Base-by-base conservation (phyloP, 139 green algal genomes). In the Coccomyxa sp. region DNA sequence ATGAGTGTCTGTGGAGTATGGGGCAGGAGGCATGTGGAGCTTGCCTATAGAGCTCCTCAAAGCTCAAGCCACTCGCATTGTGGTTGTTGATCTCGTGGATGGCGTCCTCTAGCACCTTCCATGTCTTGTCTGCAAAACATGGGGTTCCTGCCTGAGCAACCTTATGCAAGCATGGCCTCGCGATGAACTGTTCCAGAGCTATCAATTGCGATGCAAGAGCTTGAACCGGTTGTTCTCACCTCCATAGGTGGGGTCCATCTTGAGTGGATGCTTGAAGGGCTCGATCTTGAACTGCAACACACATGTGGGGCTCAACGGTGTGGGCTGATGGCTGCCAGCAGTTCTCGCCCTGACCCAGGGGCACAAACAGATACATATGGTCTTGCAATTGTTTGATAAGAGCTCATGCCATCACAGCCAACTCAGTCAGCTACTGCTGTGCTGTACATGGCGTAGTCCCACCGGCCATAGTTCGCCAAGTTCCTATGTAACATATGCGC, bases 51-150 rank as follows among this genome's bases (percentile, higher is more conserved):
- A 99, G 92, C 91, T 99, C 95, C 82, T 99, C 97, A 83, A 98
- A 99, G 78, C 89, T 96, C 8, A 99, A 91, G 0, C 92, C 91
- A 68, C 87, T 95, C 18, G 95, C 93, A 75, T 99, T 99, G 76
- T 98, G 92, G 81, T 94, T 96, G 87, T 98, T 94, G 64, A 99
- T 99, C 76, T 99, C 92, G 6, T 91, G 84, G 58, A 99, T 99
- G 10, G 96, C 96, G 74, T 92, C 88, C 77, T 98, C 92, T 54
- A 99, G 83, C 16, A 98, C 81, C 68, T 92, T 90, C 96, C 96
- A 99, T 2, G 93, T 98, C 75, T 98, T 98, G 36, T 98, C 96
- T 93, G 93, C 82, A 76, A 16, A 34, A 34, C 70, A 74, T 44
- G 34, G 34, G 14, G 29, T 6, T 27, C 24, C 2, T 3, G 68